Percentiles rank a stretch among this genome's conserved stretches.
Evolutionary conservation across 345 rosid genomes (phyloP).

Genomic region (Adansonia digitata): DNA sequence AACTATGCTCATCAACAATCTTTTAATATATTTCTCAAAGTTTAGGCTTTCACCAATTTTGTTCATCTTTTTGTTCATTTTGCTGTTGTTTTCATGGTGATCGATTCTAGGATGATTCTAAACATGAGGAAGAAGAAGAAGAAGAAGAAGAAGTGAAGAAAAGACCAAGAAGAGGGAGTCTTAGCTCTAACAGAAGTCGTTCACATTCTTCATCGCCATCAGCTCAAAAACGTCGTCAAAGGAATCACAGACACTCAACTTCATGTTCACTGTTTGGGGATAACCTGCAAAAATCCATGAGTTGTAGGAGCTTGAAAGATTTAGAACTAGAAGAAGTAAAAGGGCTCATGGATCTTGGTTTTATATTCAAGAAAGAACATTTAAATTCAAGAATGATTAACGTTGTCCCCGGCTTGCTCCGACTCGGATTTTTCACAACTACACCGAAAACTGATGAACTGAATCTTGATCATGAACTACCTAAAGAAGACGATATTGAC

Average conservation of each 20-base stretch:
- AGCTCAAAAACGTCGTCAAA: constrained; percentile 15
- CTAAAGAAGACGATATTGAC: constrained; percentile 6
- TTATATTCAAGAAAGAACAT: constrained; percentile 44
- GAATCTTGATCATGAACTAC: neutral
- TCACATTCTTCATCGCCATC: constrained; percentile 40
- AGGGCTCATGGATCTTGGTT: constrained; percentile 70
- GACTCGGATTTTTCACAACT: constrained; percentile 25
- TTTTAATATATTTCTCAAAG: neutral
- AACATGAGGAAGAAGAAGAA: constrained; percentile 4
- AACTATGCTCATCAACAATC: neutral
- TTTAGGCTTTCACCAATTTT: neutral
- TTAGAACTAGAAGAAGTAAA: constrained; percentile 64
- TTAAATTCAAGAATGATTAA: constrained; percentile 45
- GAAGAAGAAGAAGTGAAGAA: constrained; percentile 10
- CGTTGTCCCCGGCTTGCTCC: constrained; percentile 53
- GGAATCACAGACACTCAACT: constrained; percentile 4
- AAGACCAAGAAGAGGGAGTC: constrained; percentile 33
- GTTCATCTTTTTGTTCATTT: neutral
- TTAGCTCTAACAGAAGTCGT: constrained; percentile 17
- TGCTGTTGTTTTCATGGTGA: neutral
- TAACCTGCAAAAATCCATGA: constrained; percentile 32
- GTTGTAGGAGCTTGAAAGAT: constrained; percentile 41
- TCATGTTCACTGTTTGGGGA: neutral
- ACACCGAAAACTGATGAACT: neutral
- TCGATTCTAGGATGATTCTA: constrained; percentile 16